These are phyloP conservation scores for Bryum argenteum DNA, from an alignment of 225 moss, liverwort and hornwort species.

Conservation along the genomic window DNA sequence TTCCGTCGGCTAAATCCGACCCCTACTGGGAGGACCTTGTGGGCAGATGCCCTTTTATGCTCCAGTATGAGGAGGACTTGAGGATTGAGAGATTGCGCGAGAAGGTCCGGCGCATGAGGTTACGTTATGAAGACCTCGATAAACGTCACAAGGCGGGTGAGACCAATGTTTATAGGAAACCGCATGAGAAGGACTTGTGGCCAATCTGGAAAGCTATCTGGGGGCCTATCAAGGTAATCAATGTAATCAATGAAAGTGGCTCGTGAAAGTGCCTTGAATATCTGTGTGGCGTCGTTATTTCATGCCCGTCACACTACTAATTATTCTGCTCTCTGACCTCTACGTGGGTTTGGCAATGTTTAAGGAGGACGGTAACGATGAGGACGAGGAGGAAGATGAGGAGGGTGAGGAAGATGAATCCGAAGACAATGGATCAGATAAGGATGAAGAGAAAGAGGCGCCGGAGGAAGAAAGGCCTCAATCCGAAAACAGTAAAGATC, in stretches of 20 bases:
- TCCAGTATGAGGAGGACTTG: constrained; percentile 37
- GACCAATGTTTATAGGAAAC: constrained; percentile 40
- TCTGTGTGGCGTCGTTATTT: neutral
- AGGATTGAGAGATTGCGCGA: constrained; percentile 47
- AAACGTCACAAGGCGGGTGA: constrained; percentile 31
- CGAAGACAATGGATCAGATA: constrained; percentile 25
- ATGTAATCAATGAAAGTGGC: too few species aligned
- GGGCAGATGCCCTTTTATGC: constrained; percentile 37
- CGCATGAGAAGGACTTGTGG: constrained; percentile 41
- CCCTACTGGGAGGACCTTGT: constrained; percentile 48
- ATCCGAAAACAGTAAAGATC: constrained; percentile 21
- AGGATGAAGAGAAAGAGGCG: constrained; percentile 33
- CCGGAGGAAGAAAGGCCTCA: constrained; percentile 22
- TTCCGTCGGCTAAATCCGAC: constrained; percentile 39
- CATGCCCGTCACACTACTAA: neutral
- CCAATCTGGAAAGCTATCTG: constrained; percentile 53
- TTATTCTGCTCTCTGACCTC: neutral
- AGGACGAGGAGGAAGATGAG: constrained; percentile 30
- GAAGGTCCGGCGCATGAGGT: constrained; percentile 53
- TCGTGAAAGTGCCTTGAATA: neutral
- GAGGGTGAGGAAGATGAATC: constrained; percentile 36
- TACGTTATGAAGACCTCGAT: constrained; percentile 36
- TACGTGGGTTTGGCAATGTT: neutral
- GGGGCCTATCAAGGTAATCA: constrained; percentile 46
- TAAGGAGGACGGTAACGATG: constrained; percentile 4